phyloP scores from a whole-genome alignment of 2,329 filamentous ascomycete species.

The Venturia oleaginea region DNA sequence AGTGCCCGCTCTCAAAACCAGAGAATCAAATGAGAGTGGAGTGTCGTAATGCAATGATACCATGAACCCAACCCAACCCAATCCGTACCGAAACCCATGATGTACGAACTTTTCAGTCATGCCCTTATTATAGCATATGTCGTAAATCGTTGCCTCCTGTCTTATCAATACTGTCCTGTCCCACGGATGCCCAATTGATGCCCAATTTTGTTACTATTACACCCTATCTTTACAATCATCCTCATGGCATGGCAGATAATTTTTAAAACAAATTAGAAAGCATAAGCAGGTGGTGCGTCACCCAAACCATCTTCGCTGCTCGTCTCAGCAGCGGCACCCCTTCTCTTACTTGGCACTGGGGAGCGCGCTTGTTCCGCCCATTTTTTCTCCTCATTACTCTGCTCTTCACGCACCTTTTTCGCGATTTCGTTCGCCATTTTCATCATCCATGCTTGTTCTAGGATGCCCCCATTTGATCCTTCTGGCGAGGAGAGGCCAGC shows the following conservation, averaged over 20 bases:
- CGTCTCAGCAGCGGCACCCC: neutral
- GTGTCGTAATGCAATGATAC: neutral
- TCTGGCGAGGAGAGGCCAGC: neutral
- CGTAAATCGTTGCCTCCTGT: neutral
- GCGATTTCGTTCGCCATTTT: slow-evolving; percentile 94
- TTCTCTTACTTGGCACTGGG: neutral
- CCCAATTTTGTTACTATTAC: neutral
- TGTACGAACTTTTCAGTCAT: neutral
- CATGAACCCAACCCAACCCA: neutral
- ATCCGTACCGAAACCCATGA: neutral
- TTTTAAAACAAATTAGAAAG: slow-evolving; percentile 5
- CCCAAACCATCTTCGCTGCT: slow-evolving; percentile 5
- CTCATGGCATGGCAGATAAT: neutral
- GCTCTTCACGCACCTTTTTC: slow-evolving; percentile 78
- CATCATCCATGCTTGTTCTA: slow-evolving; percentile 78
- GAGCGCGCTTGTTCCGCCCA: neutral
- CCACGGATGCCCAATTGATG: neutral
- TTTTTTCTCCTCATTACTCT: slow-evolving; percentile 33
- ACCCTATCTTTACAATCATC: neutral
- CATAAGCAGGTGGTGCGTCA: slow-evolving; percentile 10
- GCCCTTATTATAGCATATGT: neutral
- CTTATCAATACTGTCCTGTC: neutral
- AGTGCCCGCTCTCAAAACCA: neutral
- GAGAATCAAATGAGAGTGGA: slow-evolving; percentile 1
- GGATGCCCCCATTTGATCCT: slow-evolving; percentile 41